Base-by-base conservation (phyloP, 2,329 filamentous ascomycete genomes). In the Thermoascus crustaceus region DNA sequence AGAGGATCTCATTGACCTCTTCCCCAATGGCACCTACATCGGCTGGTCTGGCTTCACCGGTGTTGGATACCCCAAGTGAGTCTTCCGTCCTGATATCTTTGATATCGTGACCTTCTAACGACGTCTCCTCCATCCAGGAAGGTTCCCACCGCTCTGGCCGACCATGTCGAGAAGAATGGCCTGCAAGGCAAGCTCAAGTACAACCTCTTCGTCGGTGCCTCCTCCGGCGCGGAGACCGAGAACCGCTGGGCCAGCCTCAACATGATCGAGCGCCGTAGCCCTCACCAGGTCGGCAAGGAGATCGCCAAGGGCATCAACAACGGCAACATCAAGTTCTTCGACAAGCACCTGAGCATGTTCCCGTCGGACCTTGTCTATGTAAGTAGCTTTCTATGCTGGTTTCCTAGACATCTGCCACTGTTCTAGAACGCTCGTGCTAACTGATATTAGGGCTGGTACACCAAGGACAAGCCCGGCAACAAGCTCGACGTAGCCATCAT, bases 291-390 rank as follows among this genome's bases (percentile, higher is more conserved):
- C 41, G 86, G 86, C 55, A 94, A 93, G 69, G 75, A 83, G 40
- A 94, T 94, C 46, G 77, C 86, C 41, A 89, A 85, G 68, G 86
- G 86, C 7, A 93, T 94, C 66, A 94, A 94, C 61, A 78, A 81
- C 49, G 86, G 86, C 27, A 73, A 81, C 47, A 94, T 94, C 65
- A 79, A 89, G 44, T 94, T 94, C 64, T 94, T 93, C 57, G 86
- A 94, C 61, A 94, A 94, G 68, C 86, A 94, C 67, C 61, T 94
- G 55, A 87, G 81, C 63, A 93, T 93, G 86, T 94, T 94, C 59
- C 86, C 86, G 3, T 74, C 80, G 24, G 86, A 94, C 57, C 68
- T 94, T 45, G 82, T 89, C 59, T 91, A 91, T 58, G 75, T 79
- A 64, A 43, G 60, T 52, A 10, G 25, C 20, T 13, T 26, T n/a